Percentiles rank a stretch among this genome's conserved stretches.
phyloP scores from a whole-genome alignment of 2,329 filamentous ascomycete genomes.

The Penicillium expansum region DNA sequence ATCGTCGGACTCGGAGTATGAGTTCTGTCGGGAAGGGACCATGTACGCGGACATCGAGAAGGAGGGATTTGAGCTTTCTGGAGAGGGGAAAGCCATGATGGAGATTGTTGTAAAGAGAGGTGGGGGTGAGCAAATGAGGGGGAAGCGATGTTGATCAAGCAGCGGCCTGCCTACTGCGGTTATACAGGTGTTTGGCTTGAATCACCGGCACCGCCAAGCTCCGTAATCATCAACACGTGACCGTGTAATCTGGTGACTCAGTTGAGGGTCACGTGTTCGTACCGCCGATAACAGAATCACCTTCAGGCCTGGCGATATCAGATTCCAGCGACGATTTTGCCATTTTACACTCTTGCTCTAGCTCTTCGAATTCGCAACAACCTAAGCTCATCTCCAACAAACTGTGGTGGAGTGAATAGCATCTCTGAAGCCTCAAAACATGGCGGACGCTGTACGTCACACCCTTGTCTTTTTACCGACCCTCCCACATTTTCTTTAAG shows the following conservation, averaged over 20 bases:
- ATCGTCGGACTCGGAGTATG: constrained; percentile 34
- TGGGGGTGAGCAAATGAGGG: constrained; percentile 5
- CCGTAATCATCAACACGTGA: background rate
- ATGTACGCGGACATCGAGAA: constrained; percentile 42
- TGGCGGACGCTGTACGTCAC: constrained; percentile 48
- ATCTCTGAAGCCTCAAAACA: constrained; percentile 26
- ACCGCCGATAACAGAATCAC: constrained; percentile 23
- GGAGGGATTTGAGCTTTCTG: constrained; percentile 34
- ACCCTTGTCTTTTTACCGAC: constrained; percentile 37
- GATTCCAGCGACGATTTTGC: constrained; percentile 21
- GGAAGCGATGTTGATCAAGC: constrained; percentile 25
- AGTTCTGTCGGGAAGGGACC: constrained; percentile 34
- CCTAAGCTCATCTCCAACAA: background rate
- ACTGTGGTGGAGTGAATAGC: constrained; percentile 15
- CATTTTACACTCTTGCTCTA: constrained; percentile 10
- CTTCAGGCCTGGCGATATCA: constrained; percentile 18
- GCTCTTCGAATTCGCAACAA: constrained; percentile 3
- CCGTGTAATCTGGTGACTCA: constrained; percentile 15
- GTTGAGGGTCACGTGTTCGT: constrained; percentile 13
- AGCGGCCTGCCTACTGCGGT: constrained; percentile 38
- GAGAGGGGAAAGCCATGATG: constrained; percentile 32
- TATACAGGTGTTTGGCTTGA: constrained; percentile 6
- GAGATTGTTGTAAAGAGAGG: background rate
- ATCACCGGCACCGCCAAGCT: constrained; percentile 11
- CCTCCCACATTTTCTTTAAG: constrained; percentile 41